Base-by-base conservation (phyloP, 2,329 filamentous ascomycete species). In the Calonectria pseudoreteaudii region DNA sequence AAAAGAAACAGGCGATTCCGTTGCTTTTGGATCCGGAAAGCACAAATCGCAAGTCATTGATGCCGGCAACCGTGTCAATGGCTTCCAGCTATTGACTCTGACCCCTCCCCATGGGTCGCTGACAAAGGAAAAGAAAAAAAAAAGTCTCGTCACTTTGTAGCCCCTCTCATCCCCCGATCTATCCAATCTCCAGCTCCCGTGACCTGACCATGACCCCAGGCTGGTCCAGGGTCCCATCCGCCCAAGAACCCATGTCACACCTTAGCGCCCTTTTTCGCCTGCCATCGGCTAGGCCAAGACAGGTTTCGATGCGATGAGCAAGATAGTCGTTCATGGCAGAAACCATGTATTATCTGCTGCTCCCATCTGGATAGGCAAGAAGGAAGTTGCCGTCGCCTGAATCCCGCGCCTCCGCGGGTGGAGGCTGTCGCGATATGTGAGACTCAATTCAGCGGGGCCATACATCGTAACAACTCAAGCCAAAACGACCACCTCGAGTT, bases 201-300 rank as follows among this genome's bases (percentile, higher is more conserved):
- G 38, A 58, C 66, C 52, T 68, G 52, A 14, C 36, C 56, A 49
- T 34, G 47, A 58, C 38, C 47, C 31, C 56, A 66, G 56, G 65
- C 67, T 68, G 47, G 18, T 31, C 47, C 70, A 72, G 70, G 65
- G 64, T 72, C 70, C 28, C 70, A 68, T 72, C 66, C 65, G 58
- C 66, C 66, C 56, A 72, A 47, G 47, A 44, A 65, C 58, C 70
- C 65, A 64, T 68, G 70, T 65, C 56, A 56, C 56, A 65, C 65
- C 56, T 72, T 72, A 56, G 62, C 65, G 70, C 68, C 53, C 53
- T 62, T 62, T 53, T 13, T 68, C 58, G 65, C 52, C 47, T 64
- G 58, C 50, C 69, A 70, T 76, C 50, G 72, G 72, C 70, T 76
- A 75, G 58, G 38, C 64, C 41, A 70, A 66, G 66, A 56, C 26